Conservation (phyloP, 2,329 filamentous ascomycete genomes). For the Coniochaeta prunicola region DNA sequence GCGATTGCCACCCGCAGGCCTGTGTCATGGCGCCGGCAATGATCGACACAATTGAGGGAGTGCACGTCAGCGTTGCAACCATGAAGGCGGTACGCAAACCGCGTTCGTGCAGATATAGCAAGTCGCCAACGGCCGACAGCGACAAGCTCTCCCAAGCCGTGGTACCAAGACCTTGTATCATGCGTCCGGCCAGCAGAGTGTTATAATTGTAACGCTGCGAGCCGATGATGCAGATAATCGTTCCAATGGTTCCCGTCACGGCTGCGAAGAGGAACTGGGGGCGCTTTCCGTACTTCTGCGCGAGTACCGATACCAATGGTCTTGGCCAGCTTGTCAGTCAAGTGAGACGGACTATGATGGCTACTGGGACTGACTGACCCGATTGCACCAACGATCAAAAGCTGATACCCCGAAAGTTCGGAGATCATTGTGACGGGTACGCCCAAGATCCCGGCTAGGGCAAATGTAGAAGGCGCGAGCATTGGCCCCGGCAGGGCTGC, state of each 20-base stretch:
- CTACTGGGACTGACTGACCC: slow-evolving; percentile 4
- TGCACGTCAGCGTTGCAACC: slow-evolving; percentile 21
- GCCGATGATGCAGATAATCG: slow-evolving; percentile 18
- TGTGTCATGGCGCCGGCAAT: slow-evolving; percentile 19
- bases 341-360: background rate
- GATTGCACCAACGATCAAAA: slow-evolving; percentile 11
- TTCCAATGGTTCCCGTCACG: slow-evolving; percentile 18
- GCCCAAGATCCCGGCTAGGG: slow-evolving; percentile 11
- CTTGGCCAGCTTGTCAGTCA: background rate
- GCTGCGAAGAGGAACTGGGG: slow-evolving; percentile 24
- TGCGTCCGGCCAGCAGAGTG: slow-evolving; percentile 22
- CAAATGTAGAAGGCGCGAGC: slow-evolving; percentile 12
- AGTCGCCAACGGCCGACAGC: slow-evolving; percentile 22
- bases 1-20: slow-evolving; percentile 17
- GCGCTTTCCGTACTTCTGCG: slow-evolving; percentile 25
- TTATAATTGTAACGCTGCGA: slow-evolving; percentile 16
- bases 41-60: slow-evolving; percentile 20
- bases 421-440: slow-evolving; percentile 17
- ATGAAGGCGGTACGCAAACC: slow-evolving; percentile 20
- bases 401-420: slow-evolving; percentile 13
- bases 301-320: slow-evolving; percentile 21
- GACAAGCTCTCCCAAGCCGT: slow-evolving; percentile 25
- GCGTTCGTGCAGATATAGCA: slow-evolving; percentile 24
- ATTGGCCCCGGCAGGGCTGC: slow-evolving; percentile 13
- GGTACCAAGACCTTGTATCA: slow-evolving; percentile 22